Evolutionary conservation across 768 basidiomycete genomes (phyloP), one percentile per base, ranked within the genome.

Genomic region (Mycena chlorophos): DNA sequence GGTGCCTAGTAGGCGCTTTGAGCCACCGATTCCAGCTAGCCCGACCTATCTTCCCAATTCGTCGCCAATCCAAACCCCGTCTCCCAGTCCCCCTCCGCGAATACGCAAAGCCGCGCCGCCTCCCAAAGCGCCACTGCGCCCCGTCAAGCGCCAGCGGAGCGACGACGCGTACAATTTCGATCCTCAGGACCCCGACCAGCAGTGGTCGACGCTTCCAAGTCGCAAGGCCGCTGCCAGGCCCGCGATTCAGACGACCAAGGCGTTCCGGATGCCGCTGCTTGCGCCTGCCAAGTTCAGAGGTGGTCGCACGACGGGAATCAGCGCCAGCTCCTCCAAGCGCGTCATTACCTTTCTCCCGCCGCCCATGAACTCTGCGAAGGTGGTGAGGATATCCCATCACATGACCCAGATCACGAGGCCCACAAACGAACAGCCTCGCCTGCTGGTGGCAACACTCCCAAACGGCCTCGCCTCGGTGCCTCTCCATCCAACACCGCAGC

Each of bases 151-250:
- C 16, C 54, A 51, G 30, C 45, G 52, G 30, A 56, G 50, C 17
- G 66, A 74, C 34, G 45, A 61, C 26, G 69, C 71, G 6, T 74
- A 76, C 45, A 55, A 55, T 19, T 68, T 67, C 50, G 38, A 57
- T 8, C 49, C 46, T 3, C 43, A 59, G 5, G 72, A 76, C 47
- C 54, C 68, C 2, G 75, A 75, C 43, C 72, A 73, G 47, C 61
- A 68, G 19, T 77, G 75, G 75, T 69, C 66, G 20, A 75, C 75
- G 2, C 58, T 77, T 13, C 71, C 71, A 4, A n/a, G 54, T 3
- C 64, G 67, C 20, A 75, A 71, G 60, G 73, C 37, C 5, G 73
- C 72, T 40, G 46, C 30, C 26, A 3, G 23, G 29, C 31, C 53
- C 27, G 51, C 26, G 20, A 54, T 49, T n/a, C 50, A 38, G 25